A percentile compares a stretch with the other conserved stretches of the same genome.
Conservation (phyloP, 164 flowering plant species). For the Chloranthus sessilifolius region DNA sequence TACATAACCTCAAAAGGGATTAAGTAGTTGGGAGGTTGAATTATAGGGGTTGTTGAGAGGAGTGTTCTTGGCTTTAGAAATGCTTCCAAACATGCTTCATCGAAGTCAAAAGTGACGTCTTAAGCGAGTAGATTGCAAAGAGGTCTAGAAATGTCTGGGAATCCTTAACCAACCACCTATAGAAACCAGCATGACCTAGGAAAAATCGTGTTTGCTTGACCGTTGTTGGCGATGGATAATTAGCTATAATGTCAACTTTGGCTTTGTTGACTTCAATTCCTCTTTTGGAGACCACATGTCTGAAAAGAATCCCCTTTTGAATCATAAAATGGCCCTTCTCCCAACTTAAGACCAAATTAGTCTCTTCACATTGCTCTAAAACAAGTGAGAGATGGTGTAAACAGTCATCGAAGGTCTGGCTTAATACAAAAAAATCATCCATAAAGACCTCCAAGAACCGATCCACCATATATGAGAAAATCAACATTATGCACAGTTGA, state of each 20-base stretch:
- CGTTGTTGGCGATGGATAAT: neutral
- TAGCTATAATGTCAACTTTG: neutral
- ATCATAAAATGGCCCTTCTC: no score
- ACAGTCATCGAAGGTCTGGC: neutral
- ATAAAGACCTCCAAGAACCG: neutral
- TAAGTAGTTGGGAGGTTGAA: no score
- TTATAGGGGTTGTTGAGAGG: no score
- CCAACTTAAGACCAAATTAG: no score
- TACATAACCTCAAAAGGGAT: no score
- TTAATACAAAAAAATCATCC: neutral
- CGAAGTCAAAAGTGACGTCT: neutral
- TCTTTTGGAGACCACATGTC: neutral
- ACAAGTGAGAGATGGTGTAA: no score
- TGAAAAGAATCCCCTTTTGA: neutral
- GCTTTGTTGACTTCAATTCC: constrained; percentile 2
- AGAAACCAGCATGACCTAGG: neutral
- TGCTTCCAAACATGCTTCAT: neutral
- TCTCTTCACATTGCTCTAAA: no score
- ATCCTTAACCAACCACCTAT: neutral
- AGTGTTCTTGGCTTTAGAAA: no score
- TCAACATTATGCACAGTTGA: neutral
- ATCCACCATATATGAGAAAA: neutral
- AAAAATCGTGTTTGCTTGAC: neutral
- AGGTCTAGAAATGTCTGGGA: neutral
- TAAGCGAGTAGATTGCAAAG: neutral